Evolutionary conservation across 192 early-diverging fungal genomes (phyloP), one percentile per base, ranked within the genome.

Genomic region (Dissophora ornata): DNA sequence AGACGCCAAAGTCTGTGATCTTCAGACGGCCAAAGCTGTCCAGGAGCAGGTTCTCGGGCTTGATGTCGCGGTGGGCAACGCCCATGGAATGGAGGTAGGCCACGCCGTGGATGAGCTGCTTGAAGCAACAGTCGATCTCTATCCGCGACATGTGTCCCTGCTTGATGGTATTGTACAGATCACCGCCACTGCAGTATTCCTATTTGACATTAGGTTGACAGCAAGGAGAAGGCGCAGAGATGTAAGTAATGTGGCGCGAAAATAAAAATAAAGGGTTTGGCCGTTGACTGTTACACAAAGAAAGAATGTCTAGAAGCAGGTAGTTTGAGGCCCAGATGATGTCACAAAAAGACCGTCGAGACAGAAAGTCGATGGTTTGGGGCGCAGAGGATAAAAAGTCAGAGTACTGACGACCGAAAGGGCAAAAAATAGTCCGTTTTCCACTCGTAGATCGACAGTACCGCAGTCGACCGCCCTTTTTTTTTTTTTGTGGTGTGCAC

Each of bases 1-100:
- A 93, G 13, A 98, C 96, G 47, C 97, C 97, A 88, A 98, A 99
- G 85, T 99, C 97, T 10, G 97, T 95, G 78, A 99, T 95, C 80
- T 99, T 99, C 59, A 99, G 69, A n/a, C 86, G 89, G 63, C 90
- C 89, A 21, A 85, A 70, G 4, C 80, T 83, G 62, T 95, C 93
- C 67, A 99, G 80, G 16, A 99, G 82, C 30, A 98, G 59, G 81
- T 99, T 99, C 81, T 99, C 89, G 19, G 91, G 87, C 71, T 91
- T 91, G 71, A 92, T 87, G 57, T 93, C 90, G 52, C 90, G 90
- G 81, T 99, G 97, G 52, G 94, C 95, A n/a, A 99, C 97, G 62
- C 97, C 97, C 82, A 95, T 88, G 8, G 87, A 85, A 70, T 99
- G 97, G 41, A 99, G 70, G 65, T 99, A 95, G 11, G 88, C 80